Base-by-base conservation (phyloP, 257 asterid genomes). In the Capsicum chinense region DNA sequence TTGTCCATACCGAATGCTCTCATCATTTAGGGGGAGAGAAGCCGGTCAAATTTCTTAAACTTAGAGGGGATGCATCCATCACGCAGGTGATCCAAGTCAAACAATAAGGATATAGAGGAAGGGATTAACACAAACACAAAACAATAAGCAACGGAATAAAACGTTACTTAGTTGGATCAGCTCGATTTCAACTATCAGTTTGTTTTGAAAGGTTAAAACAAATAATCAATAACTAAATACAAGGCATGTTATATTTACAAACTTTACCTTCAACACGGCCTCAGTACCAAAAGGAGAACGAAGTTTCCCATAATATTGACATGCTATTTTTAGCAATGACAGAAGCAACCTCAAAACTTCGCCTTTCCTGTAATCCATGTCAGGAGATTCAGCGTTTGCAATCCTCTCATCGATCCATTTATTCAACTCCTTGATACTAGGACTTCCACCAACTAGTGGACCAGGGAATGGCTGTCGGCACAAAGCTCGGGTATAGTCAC, bases 331-430 rank as follows among this genome's bases (percentile, higher is more conserved):
- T 57, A 96, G 92, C 92, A 96, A 86, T 8, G 95, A 92, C 16
- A 94, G 91, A 69, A 96, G 98, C 86, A 94, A 83, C 91, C 85
- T 92, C 91, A 92, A 89, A 81, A 88, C 95, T 84, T 92, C 94
- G 64, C 91, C 89, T 85, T 88, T 94, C 87, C 89, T 85, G 84
- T 87, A 88, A 85, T 92, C 95, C 89, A 84, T 48, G 85, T 86
- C 86, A 54, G 85, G 86, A 84, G 92, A 85, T 78, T 79, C 91
- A 26, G 89, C 86, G 78, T 88, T 92, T 59, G 90, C 66, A 76
- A 91, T 91, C 91, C 92, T 95, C 88, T 97, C 98, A 66, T 97
- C 99, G 71, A 95, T 90, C 98, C 99, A 97, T 89, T 91, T 97
- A 87, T 92, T 92, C 86, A 97, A 90, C 86, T 95, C 99, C 87